phyloP scores from a whole-genome alignment of 2,329 filamentous ascomycete genomes.

The Verruconis gallopava region DNA sequence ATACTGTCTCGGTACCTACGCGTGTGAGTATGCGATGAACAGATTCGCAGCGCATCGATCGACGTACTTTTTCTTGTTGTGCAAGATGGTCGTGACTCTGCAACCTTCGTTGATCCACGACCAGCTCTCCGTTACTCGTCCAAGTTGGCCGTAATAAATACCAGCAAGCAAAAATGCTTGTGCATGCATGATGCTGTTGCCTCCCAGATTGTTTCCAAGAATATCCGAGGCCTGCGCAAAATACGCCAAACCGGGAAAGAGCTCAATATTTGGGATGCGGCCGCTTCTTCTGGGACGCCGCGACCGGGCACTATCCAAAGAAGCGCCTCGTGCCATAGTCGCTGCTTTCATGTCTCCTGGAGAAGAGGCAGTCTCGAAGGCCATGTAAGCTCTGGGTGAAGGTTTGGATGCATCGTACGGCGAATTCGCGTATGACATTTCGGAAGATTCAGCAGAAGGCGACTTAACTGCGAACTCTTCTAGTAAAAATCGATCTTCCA shows the following conservation, averaged over 20 bases:
- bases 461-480: conserved; percentile 8
- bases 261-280: conserved; percentile 55
- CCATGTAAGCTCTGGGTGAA: conserved; percentile 13
- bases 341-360: background rate
- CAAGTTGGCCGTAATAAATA: conserved; percentile 79
- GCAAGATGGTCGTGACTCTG: conserved; percentile 22
- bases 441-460: background rate
- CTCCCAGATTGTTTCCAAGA: conserved; percentile 65
- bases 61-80: background rate
- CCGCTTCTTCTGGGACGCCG: conserved; percentile 3
- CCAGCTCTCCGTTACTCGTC: conserved; percentile 75
- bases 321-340: conserved; percentile 22
- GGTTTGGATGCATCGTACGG: conserved; percentile 12
- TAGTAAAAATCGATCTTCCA: conserved; percentile 35
- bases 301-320: background rate
- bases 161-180: conserved; percentile 77
- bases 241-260: conserved; percentile 80
- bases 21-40: background rate
- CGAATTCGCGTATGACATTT: conserved; percentile 10
- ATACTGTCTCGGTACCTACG: background rate
- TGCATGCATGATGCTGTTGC: conserved; percentile 68
- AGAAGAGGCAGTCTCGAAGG: conserved; percentile 1
- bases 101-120: conserved; percentile 52
- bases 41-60: background rate
- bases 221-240: conserved; percentile 81